Evolutionary conservation across 345 rosid species (phyloP), one percentile per base, ranked within the genome.

Genomic region (Populus davidiana): DNA sequence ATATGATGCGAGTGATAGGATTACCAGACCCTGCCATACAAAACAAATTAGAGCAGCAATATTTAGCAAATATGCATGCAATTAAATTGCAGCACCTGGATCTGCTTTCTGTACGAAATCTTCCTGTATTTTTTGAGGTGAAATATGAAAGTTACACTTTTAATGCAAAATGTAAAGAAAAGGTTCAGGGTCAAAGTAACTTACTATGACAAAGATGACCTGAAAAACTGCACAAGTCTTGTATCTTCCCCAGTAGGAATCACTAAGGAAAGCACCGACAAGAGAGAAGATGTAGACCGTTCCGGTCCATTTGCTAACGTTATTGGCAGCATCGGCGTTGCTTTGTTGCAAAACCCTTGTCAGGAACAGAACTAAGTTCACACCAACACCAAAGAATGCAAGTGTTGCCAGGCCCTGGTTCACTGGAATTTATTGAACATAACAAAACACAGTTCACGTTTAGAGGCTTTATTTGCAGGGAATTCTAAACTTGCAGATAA

Each of bases 221-320:
- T 96, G 99, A 70, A 96, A 96, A 76, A 96, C 89, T 80, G 98
- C 98, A 85, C 98, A 92, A 8, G 99, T 96, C 81, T 96, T 96
- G 97, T 82, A 94, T 86, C 99, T 86, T 64, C 99, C 99, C 98
- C 99, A 96, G 83, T 96, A 96, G 68, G 99, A 94, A 79, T 96
- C 99, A 64, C 98, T 94, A 9, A 96, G 89, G 80, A 96, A 94
- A 68, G 99, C 99, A 6, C 99, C 99, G 2, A 96, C 95, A 23
- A 96, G 88, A 23, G 99, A 96, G 91, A 96, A 96, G 71, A 96
- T 96, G 67, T 96, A 96, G 80, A 96, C 99, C 25, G 99, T 96
- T 62, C 99, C 99, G 27, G 98, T 96, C 99, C 99, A 96, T 86
- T 96, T 96, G 95, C 99, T 96, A 16, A 96, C 99, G 63, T 86